Evolutionary conservation across 2,329 filamentous ascomycete species (phyloP).

Genomic region (Hypomyces rosellus): DNA sequence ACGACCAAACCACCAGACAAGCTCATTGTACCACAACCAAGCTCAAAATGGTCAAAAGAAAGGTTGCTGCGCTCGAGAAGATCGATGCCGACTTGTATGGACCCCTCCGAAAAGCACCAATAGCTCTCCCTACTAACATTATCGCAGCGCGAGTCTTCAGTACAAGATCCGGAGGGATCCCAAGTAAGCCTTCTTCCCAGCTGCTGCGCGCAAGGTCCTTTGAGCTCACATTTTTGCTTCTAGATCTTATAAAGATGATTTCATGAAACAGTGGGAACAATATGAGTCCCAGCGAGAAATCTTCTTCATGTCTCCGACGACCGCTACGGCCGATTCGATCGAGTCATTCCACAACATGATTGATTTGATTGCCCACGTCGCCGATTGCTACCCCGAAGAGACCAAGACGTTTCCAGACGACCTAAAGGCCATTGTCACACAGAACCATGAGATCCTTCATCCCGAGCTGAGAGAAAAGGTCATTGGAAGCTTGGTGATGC

Average conservation of each 20-base stretch:
- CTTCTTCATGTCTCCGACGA: slow-evolving; percentile 76
- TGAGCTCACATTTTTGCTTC: background rate
- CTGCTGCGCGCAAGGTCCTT: background rate
- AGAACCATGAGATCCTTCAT: slow-evolving; percentile 78
- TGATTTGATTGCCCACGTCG: slow-evolving; percentile 87
- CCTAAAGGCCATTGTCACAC: slow-evolving; percentile 70
- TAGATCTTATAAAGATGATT: slow-evolving; percentile 85
- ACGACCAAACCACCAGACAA: background rate
- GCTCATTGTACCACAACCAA: background rate
- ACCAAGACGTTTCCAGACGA: slow-evolving; percentile 73
- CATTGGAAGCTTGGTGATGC: slow-evolving; percentile 78
- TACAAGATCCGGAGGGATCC: slow-evolving; percentile 89
- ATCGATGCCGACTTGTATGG: slow-evolving; percentile 79
- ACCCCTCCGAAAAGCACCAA: no score
- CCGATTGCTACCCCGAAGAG: slow-evolving; percentile 84
- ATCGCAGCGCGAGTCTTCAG: slow-evolving; percentile 68
- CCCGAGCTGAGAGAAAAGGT: slow-evolving; percentile 88
- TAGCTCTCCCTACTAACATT: slow-evolving; percentile 18
- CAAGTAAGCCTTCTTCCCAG: slow-evolving; percentile 42
- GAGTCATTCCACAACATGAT: slow-evolving; percentile 86
- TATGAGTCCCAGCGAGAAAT: slow-evolving; percentile 89
- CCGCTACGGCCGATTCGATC: slow-evolving; percentile 69
- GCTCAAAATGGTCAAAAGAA: slow-evolving; percentile 69
- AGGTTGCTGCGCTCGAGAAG: slow-evolving; percentile 89
- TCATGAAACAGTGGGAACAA: slow-evolving; percentile 79